Evolutionary conservation across 2,329 filamentous ascomycete species (phyloP), one percentile per base, ranked within the genome.

Genomic region (Alternaria postmessia): DNA sequence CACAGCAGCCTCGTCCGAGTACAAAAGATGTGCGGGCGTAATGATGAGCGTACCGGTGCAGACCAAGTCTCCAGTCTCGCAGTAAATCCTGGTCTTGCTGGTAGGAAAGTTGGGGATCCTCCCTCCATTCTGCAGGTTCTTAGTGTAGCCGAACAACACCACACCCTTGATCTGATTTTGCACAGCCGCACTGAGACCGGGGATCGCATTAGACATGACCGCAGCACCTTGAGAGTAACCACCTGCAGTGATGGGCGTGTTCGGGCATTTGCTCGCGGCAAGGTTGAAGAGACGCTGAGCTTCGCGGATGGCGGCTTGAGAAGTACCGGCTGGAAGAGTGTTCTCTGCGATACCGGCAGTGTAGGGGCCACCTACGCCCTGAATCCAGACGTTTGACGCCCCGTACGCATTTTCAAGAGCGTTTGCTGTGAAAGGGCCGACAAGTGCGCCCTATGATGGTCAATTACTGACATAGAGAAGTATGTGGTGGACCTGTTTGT

Each of bases 211-310:
- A 11, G 74, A 71, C 51, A 77, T 77, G 51, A 79, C 62, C 8
- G 78, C 78, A 24, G 75, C 70, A 36, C 78, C 77, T 71, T 80
- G 78, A 51, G 70, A 79, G 62, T 80, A 81, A 5, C 78, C 79
- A 16, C 75, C 75, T 14, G 74, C 74, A 28, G 79, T 70, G 30
- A 81, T 65, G 28, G 68, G 70, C 16, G 78, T 74, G 54, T 72
- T 63, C n/a, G 77, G 76, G 64, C 79, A 80, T 32, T 78, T 73
- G 11, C 60, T 67, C 30, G 71, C 72, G n/a, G 75, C 78, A 39
- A 75, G 59, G 12, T 67, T 70, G 65, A 80, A 73, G 38, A 79
- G 69, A 4, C 65, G 57, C 32, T 68, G 63, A 66, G 75, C 75
- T 56, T 73, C 67, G 22, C 54, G 61, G 48, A 79, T 76, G 42